phyloP scores from a whole-genome alignment of 2,329 filamentous ascomycete genomes.

The Fulvia fulva region DNA sequence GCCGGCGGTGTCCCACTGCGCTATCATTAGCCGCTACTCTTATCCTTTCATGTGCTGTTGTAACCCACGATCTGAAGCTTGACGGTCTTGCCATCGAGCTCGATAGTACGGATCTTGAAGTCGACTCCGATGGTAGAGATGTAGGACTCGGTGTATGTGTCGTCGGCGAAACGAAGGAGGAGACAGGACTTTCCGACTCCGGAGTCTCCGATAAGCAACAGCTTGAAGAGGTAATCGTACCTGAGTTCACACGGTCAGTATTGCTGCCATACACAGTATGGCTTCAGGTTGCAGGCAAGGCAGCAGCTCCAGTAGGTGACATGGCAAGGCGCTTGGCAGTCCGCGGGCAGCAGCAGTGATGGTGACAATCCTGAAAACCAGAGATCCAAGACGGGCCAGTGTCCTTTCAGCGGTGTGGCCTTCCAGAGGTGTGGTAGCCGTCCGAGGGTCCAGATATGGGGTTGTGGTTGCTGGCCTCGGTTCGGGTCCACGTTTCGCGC shows the following conservation, averaged over 20 bases:
- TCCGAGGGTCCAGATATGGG: background rate
- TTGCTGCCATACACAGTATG: background rate
- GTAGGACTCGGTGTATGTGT: slow-evolving; percentile 99
- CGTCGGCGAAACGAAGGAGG: slow-evolving; percentile 94
- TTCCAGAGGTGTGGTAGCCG: background rate
- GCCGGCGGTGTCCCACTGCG: slow-evolving; percentile 95
- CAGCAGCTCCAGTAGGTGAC: background rate
- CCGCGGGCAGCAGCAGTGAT: background rate
- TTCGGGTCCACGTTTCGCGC: background rate
- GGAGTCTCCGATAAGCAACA: slow-evolving; percentile 99
- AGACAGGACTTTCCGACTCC: slow-evolving; percentile 99
- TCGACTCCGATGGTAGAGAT: slow-evolving; percentile 99
- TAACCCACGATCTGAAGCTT: slow-evolving; percentile 93
- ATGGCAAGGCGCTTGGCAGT: background rate
- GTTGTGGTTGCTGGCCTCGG: background rate
- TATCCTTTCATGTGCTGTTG: background rate
- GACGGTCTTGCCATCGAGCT: slow-evolving; percentile 98
- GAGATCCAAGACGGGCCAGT: background rate
- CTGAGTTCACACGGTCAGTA: slow-evolving; percentile 45
- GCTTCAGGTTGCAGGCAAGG: background rate
- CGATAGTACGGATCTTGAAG: slow-evolving; percentile 99
- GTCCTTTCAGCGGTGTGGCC: background rate
- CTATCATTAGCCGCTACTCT: slow-evolving; percentile 8
- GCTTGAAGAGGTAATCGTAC: slow-evolving; percentile 99
- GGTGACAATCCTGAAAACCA: background rate